Base-by-base conservation (phyloP, 805 yeast species). In the Saccharomyces cerevisiae region DNA sequence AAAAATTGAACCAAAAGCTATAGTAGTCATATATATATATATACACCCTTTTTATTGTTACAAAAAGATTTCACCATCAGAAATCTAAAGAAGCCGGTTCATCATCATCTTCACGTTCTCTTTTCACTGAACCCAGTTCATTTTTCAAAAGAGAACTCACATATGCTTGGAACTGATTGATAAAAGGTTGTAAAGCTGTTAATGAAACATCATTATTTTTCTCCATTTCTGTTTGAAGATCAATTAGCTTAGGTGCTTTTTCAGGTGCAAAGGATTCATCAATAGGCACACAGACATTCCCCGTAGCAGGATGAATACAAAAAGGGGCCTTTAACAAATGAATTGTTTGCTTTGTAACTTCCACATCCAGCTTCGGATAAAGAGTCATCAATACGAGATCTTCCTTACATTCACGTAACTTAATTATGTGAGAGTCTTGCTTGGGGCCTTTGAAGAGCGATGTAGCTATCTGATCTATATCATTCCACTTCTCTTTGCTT, bases 301-400 rank as follows among this genome's bases (percentile, higher is more conserved):
- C 97, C 0, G 99, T 94, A 2, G 89, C 84, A 1, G 99, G 99
- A 69, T 94, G 99, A 47, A 94, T 84, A 74, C 98, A 92, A 69
- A 94, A 94, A 17, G 99, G 99, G 1, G 97, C 87, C 68, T 94
- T 94, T 62, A 94, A 79, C 71, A 94, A 83, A 75, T 94, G 99
- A 72, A 84, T 89, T 64, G 91, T 77, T 68, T 87, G 94, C 60
- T 85, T 80, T 6, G 98, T 87, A 36, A 94, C 99, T 70, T 91
- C 96, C 50, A 87, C 83, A 79, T 94, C 99, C 57, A 94, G 76
- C 63, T 96, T 79, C 47, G 99, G 99, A 70, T 92, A 92, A 74
- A 89, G 72, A 56, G 87, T 85, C 57, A 82, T 84, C 41, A 94
- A 70, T 24, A 92, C 83, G 55, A 89, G 77, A 61, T 91, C 96